These are phyloP conservation scores for Kodamaea sp. DNA, from an alignment of 1,139 yeast species.

Conservation along the genomic window DNA sequence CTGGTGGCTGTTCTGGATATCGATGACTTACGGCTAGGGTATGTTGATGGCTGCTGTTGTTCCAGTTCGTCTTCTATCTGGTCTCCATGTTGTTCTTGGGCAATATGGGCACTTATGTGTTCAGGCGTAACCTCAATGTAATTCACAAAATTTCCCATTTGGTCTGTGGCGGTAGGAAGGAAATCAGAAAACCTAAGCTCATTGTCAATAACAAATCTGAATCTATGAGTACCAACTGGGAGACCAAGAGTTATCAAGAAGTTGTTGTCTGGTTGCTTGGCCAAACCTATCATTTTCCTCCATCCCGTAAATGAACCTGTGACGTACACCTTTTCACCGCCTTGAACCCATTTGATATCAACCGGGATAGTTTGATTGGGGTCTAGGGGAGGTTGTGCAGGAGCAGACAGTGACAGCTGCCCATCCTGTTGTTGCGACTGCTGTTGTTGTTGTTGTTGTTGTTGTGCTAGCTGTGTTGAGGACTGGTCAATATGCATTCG, in stretches of 20 bases:
- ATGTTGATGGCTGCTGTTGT: constrained; percentile 11
- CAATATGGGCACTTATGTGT: constrained; percentile 26
- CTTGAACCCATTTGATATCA: constrained; percentile 90
- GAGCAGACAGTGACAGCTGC: constrained; percentile 10
- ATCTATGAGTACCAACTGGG: constrained; percentile 51
- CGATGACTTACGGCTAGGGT: constrained; percentile 11
- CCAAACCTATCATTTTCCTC: constrained; percentile 53
- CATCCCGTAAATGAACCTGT: constrained; percentile 54
- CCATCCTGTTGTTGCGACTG: constrained; percentile 16
- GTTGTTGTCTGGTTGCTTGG: constrained; percentile 47
- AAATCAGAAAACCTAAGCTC: constrained; percentile 49
- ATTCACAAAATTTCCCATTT: constrained; percentile 53
- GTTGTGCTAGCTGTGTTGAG: constrained; percentile 10
- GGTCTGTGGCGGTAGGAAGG: constrained; percentile 53
- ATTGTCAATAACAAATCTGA: constrained; percentile 49
- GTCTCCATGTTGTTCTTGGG: constrained; percentile 20
- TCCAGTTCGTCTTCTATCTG: constrained; percentile 13
- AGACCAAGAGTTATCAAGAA: constrained; percentile 45
- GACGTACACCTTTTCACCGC: constrained; percentile 78
- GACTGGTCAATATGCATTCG: constrained; percentile 8
- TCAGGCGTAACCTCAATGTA: constrained; percentile 51
- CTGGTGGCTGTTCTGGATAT: constrained; percentile 30
- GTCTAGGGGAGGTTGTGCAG: constrained; percentile 8
- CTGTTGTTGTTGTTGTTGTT: constrained; percentile 12
- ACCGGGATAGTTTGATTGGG: constrained; percentile 50